Percentiles rank a stretch among this genome's conserved stretches.
Evolutionary conservation across 176 grass and related monocot genomes (phyloP).

Genomic region (Triticum turgidum): DNA sequence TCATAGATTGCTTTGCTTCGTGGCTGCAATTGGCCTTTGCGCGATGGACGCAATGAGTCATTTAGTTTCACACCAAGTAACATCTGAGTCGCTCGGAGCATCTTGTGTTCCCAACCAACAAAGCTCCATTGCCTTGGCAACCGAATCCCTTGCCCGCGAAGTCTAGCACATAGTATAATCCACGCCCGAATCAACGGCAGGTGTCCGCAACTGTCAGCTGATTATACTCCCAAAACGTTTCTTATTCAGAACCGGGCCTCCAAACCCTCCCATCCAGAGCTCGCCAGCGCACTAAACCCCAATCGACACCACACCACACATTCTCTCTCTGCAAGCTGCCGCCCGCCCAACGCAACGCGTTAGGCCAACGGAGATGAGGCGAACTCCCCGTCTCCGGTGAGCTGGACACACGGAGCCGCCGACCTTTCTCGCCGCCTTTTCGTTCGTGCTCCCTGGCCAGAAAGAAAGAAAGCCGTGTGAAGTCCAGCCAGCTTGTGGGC

Average conservation of each 20-base stretch:
- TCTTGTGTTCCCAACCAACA: conserved; percentile 12
- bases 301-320: not conserved
- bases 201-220: no score
- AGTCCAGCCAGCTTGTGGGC: not conserved
- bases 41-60: no score
- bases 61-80: no score
- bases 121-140: not conserved
- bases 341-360: no score
- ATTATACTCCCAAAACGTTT: not conserved
- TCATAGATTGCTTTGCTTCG: no score
- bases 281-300: not conserved
- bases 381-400: conserved; percentile 10
- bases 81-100: not conserved
- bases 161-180: no score
- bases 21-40: no score
- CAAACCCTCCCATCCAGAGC: not conserved
- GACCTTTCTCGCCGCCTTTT: conserved; percentile 18
- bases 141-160: not conserved
- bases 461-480: conserved; percentile 1
- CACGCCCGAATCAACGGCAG: no score
- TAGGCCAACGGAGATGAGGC: not conserved
- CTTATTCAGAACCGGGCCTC: not conserved
- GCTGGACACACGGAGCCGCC: conserved; percentile 31
- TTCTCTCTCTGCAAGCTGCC: not conserved
- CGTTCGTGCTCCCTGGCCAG: not conserved